Conservation (phyloP, 495 filamentous ascomycete species). For the Lasiosphaeriaceae sp. region DNA sequence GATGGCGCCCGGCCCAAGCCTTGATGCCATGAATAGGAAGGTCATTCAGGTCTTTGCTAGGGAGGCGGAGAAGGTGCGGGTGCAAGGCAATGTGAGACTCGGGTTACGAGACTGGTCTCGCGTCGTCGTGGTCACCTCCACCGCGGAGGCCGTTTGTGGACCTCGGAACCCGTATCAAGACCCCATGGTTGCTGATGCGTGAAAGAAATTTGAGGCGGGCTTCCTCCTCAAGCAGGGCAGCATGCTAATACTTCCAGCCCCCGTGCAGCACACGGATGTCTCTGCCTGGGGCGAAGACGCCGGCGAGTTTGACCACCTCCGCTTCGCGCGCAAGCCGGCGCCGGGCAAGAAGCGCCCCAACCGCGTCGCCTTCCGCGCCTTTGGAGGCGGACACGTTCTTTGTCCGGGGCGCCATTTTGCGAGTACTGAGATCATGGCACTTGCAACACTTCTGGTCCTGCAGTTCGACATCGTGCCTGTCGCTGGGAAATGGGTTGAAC, state of each 20-base stretch:
- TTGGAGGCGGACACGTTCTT: constrained; percentile 28
- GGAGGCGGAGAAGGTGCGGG: constrained; percentile 11
- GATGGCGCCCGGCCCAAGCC: constrained; percentile 12
- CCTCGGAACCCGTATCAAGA: constrained; percentile 20
- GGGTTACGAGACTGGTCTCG: constrained; percentile 15
- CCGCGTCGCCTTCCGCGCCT: constrained; percentile 30
- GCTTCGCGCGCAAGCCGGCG: constrained; percentile 25
- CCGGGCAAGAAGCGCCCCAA: constrained; percentile 20
- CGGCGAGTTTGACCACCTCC: constrained; percentile 24
- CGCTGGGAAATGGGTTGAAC: constrained; percentile 18
- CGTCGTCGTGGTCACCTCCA: constrained; percentile 10
- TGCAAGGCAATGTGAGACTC: not conserved
- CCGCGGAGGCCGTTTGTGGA: constrained; percentile 19
- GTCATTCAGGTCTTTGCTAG: constrained; percentile 14
- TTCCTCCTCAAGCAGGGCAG: constrained; percentile 31
- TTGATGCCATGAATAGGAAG: constrained; percentile 18
- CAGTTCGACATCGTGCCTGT: constrained; percentile 35
- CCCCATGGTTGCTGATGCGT: constrained; percentile 11
- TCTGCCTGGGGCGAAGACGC: constrained; percentile 27
- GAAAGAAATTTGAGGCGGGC: constrained; percentile 17
- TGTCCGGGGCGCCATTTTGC: constrained; percentile 36
- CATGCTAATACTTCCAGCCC: constrained; percentile 27
- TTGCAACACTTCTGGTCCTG: constrained; percentile 34
- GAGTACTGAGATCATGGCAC: constrained; percentile 28
- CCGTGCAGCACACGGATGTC: constrained; percentile 23